Percentiles rank a stretch among this genome's conserved stretches.
Conservation (phyloP, 139 green algal species). For the Coelastrella sp. region DNA sequence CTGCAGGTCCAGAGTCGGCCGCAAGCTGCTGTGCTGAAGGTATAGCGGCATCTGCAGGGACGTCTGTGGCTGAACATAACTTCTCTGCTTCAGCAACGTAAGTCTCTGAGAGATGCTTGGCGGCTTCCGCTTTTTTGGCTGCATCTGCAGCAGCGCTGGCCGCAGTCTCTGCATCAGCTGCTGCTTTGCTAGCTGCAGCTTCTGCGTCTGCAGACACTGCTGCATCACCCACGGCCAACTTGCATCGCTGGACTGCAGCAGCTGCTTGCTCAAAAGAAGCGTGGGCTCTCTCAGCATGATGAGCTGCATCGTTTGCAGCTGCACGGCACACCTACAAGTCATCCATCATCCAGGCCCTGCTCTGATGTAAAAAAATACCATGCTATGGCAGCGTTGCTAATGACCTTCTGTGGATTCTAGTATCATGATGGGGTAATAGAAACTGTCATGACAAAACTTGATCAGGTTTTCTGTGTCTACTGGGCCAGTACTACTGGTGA, state of each 20-base stretch:
- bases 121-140: conserved; percentile 59
- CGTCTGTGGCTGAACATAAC: conserved; percentile 47
- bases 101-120: conserved; percentile 60
- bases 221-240: conserved; percentile 56
- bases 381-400: too few relatives aligned
- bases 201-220: conserved; percentile 62
- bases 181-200: conserved; percentile 54
- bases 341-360: too few relatives aligned
- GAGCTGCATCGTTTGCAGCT: conserved; percentile 58
- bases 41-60: conserved; percentile 47
- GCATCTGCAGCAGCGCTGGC: conserved; percentile 51
- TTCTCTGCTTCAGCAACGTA: conserved; percentile 63
- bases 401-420: too few relatives aligned
- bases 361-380: too few relatives aligned
- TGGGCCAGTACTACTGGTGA: too few relatives aligned
- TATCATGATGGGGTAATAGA: too few relatives aligned
- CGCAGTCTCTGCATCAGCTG: conserved; percentile 62
- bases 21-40: conserved; percentile 5
- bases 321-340: conserved; percentile 48
- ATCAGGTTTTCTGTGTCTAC: too few relatives aligned
- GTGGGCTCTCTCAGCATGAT: conserved; percentile 60
- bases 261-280: conserved; percentile 51
- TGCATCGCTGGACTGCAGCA: conserved; percentile 59
- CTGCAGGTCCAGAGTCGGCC: too few relatives aligned
- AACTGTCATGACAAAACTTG: too few relatives aligned